Conservation (phyloP, 495 filamentous ascomycete genomes). For the Hypoxylon cercidicola region DNA sequence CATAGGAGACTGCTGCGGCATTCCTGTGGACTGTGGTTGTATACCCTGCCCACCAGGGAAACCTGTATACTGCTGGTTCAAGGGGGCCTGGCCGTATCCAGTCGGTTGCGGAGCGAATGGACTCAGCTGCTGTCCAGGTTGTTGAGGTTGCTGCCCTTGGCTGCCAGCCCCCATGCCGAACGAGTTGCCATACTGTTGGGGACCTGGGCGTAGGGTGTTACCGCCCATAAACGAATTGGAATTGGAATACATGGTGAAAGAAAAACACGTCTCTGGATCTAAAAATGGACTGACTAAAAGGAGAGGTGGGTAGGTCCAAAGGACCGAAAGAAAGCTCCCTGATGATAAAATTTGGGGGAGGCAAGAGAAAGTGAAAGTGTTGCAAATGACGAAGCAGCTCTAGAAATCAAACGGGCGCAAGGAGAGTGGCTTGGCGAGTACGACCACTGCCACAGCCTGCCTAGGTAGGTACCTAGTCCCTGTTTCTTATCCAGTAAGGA, state of each 20-base stretch:
- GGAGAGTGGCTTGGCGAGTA: conserved; percentile 41
- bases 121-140: conserved; percentile 66
- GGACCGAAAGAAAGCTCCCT: conserved; percentile 31
- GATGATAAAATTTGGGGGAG: conserved; percentile 24
- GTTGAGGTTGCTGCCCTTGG: conserved; percentile 69
- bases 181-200: conserved; percentile 68
- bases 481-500: not conserved
- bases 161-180: conserved; percentile 61
- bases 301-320: conserved; percentile 28
- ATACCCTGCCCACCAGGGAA: conserved; percentile 61
- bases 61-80: conserved; percentile 72
- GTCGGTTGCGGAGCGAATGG: conserved; percentile 70
- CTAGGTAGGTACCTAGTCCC: not conserved
- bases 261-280: conserved; percentile 10
- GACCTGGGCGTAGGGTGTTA: conserved; percentile 77
- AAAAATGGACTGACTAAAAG: conserved; percentile 17
- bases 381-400: conserved; percentile 46
- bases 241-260: conserved; percentile 80
- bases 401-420: conserved; percentile 32
- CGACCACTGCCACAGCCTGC: not conserved
- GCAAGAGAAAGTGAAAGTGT: conserved; percentile 20
- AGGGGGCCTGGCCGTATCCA: conserved; percentile 65
- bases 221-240: conserved; percentile 85
- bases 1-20: conserved; percentile 59
- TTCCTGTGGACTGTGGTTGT: conserved; percentile 58